Percentiles rank a stretch among this genome's conserved stretches.
Evolutionary conservation across 257 asterid genomes (phyloP).

Genomic region (Anisodus tanguticus): DNA sequence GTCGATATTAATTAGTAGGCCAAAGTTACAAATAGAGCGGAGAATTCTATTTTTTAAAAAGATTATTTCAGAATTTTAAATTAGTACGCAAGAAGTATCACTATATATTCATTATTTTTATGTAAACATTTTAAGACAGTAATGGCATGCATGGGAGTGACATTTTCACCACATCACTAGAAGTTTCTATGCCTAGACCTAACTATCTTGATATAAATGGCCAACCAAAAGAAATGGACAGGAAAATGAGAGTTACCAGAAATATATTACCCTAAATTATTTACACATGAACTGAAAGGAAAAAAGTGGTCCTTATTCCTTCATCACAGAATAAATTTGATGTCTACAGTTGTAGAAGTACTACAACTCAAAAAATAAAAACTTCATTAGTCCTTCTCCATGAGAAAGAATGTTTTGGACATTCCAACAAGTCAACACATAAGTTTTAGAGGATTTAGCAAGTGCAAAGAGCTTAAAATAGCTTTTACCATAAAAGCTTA

Average conservation of each 20-base stretch:
- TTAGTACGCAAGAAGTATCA: neutral
- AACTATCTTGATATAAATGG: neutral
- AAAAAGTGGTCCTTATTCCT: slow-evolving; percentile 21
- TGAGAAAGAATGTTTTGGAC: slow-evolving; percentile 10
- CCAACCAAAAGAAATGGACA: slow-evolving; percentile 20
- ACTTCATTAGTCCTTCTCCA: neutral
- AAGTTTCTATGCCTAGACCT: neutral
- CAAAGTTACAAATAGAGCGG: neutral
- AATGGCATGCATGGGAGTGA: neutral
- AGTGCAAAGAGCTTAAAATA: neutral
- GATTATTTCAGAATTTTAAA: neutral
- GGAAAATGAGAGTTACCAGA: slow-evolving; percentile 16
- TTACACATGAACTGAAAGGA: neutral
- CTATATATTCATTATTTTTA: neutral
- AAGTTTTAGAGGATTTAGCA: neutral
- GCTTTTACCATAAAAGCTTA: neutral
- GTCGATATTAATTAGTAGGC: no score
- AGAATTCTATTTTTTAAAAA: neutral
- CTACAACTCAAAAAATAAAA: neutral
- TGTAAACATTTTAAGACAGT: neutral
- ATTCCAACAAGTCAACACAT: neutral
- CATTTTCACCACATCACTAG: neutral
- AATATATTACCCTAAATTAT: neutral
- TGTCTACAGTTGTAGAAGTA: slow-evolving; percentile 9
- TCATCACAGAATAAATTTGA: slow-evolving; percentile 20